Evolutionary conservation across 331 rosid genomes (phyloP).

Genomic region (Quercus tomentella): DNA sequence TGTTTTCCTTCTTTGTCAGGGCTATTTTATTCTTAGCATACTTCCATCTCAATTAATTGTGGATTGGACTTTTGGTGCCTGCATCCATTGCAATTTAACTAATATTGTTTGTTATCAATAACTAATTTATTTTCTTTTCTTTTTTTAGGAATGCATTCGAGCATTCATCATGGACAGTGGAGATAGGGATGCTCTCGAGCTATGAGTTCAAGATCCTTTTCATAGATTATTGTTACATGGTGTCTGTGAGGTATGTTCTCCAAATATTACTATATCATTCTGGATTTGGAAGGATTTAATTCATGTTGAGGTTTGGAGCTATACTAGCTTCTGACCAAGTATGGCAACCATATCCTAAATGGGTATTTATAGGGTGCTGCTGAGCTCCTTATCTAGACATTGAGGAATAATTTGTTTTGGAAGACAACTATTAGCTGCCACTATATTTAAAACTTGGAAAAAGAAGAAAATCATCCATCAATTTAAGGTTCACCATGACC

Average conservation of each 20-base stretch:
- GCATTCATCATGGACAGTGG: conserved; percentile 41
- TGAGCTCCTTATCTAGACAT: neutral
- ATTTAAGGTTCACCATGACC: neutral
- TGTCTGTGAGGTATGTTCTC: conserved; percentile 75
- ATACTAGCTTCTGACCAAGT: neutral
- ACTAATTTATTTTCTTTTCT: neutral
- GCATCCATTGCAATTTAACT: neutral
- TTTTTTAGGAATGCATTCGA: conserved; percentile 56
- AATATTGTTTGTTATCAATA: neutral
- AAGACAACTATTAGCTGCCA: neutral
- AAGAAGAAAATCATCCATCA: neutral
- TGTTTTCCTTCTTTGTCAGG: neutral
- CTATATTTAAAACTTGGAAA: neutral
- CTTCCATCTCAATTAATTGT: neutral
- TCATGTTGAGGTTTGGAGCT: neutral
- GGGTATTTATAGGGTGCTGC: neutral
- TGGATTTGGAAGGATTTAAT: neutral
- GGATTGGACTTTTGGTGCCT: neutral
- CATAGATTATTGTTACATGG: conserved; percentile 85
- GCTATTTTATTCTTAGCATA: neutral
- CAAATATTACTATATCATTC: neutral
- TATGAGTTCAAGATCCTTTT: conserved; percentile 71
- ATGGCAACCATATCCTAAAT: neutral
- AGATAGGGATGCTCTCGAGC: conserved; percentile 47
- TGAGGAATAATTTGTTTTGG: neutral